Evolutionary conservation across 148 eudicot genomes (phyloP), one percentile per base, ranked within the genome.

Genomic region (Rhododendron simsii): DNA sequence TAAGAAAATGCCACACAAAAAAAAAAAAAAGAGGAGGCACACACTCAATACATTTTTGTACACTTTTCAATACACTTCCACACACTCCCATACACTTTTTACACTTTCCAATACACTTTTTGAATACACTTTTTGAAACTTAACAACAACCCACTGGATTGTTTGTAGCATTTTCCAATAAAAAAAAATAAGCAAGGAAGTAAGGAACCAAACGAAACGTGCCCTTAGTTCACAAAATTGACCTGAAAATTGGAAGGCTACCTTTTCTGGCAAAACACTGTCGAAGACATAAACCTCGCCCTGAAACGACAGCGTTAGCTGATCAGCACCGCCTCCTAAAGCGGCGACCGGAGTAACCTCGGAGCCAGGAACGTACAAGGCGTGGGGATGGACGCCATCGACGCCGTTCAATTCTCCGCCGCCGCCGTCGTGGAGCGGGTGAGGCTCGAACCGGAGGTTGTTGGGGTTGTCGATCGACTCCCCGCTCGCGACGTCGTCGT

Each of bases 231-330:
- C 69, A 23, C 26, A 63, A n/a, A 23, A n/a, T 7, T 26, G 14
- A 65, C 73, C 73, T 65, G 11, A 65, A n/a, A 26, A 26, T 26
- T n/a, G 69, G 12, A 21, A 37, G 65, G 47, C 13, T 33, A 94
- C 96, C 94, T 94, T 94, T 51, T 92, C 92, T 55, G 95, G 93
- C 33, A 93, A 86, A 81, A 93, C 94, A 51, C 92, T 86, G 86
- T 94, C 94, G 14, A 92, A 93, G 16, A 94, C 95, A 78, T 87
- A 94, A 89, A 91, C 92, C 85, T 93, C 93, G 1, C 95, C 94
- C 50, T 90, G 93, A 87, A 94, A 95, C 75, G 95, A 91, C 7
- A 95, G 86, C 18, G 96, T 93, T 5, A 93, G 94, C 90, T 95
- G 94, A 85, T 95, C 92, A 13, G 85, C 83, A 5, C 85, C 90